These are phyloP conservation scores for Apiospora arundinis DNA, from an alignment of 2,329 filamentous ascomycete genomes.

Conservation along the genomic window DNA sequence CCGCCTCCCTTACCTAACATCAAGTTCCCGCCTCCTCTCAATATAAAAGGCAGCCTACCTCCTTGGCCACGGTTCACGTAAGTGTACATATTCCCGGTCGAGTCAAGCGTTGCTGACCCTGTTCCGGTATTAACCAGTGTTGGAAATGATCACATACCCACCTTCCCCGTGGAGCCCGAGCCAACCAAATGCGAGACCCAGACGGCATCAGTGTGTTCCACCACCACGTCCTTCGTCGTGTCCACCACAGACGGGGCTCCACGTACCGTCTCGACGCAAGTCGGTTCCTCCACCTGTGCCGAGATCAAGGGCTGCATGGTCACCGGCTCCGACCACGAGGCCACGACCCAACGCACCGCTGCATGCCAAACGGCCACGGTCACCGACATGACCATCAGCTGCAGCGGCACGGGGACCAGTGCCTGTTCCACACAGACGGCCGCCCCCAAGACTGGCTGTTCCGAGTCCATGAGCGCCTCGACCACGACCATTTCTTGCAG, in stretches of 20 bases:
- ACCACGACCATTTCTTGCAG: background rate
- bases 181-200: background rate
- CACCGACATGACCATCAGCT: background rate
- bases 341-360: background rate
- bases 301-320: background rate
- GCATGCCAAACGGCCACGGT: background rate
- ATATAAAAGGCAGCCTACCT: conserved; percentile 27
- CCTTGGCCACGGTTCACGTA: conserved; percentile 29
- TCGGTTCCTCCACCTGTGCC: background rate
- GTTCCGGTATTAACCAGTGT: background rate
- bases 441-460: background rate
- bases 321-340: background rate
- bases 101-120: background rate
- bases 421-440: background rate
- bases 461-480: background rate
- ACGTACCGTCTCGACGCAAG: background rate
- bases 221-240: background rate
- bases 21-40: conserved; percentile 24
- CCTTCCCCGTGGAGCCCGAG: background rate
- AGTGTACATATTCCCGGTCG: background rate
- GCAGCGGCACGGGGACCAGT: background rate
- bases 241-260: background rate
- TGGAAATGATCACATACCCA: background rate
- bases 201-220: background rate
- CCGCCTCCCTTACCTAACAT: conserved; percentile 23